phyloP scores from a whole-genome alignment of 495 filamentous ascomycete genomes.

The Aspergillus baeticus region DNA sequence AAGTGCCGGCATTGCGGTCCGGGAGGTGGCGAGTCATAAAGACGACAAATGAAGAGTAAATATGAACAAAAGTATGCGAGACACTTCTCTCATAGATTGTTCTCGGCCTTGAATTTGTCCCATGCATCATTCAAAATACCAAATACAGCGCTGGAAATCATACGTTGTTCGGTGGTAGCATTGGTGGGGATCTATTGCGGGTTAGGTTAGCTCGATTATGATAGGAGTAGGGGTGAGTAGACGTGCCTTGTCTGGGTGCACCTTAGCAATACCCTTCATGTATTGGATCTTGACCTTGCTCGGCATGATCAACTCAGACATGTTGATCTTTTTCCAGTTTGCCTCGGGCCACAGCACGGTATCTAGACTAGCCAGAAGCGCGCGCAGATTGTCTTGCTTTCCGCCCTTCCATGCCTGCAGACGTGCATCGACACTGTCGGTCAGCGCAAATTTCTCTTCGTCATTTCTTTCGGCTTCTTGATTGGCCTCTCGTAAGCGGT shows the following conservation, averaged over 20 bases:
- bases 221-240: slow-evolving; percentile 1
- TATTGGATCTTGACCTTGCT: slow-evolving; percentile 95
- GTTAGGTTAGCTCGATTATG: not conserved
- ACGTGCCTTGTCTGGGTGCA: slow-evolving; percentile 96
- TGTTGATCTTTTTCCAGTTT: slow-evolving; percentile 94
- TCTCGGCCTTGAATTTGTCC: slow-evolving; percentile 96
- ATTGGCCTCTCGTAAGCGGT: slow-evolving; percentile 76
- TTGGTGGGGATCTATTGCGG: slow-evolving; percentile 69
- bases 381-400: slow-evolving; percentile 89
- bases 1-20: too few species aligned
- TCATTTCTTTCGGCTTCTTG: slow-evolving; percentile 78
- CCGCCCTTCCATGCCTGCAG: slow-evolving; percentile 79
- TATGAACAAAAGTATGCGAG: not conserved
- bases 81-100: slow-evolving; percentile 43
- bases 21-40: too few species aligned
- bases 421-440: slow-evolving; percentile 76
- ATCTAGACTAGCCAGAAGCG: slow-evolving; percentile 84
- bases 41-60: not conserved
- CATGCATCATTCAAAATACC: slow-evolving; percentile 93
- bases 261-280: slow-evolving; percentile 98
- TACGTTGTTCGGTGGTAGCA: slow-evolving; percentile 89
- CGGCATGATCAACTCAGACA: slow-evolving; percentile 86
- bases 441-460: slow-evolving; percentile 86
- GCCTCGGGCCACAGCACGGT: slow-evolving; percentile 85
- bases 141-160: slow-evolving; percentile 91